Base-by-base conservation (phyloP, 1,284 basidiomycete species). In the Trichosporon ovoides region DNA sequence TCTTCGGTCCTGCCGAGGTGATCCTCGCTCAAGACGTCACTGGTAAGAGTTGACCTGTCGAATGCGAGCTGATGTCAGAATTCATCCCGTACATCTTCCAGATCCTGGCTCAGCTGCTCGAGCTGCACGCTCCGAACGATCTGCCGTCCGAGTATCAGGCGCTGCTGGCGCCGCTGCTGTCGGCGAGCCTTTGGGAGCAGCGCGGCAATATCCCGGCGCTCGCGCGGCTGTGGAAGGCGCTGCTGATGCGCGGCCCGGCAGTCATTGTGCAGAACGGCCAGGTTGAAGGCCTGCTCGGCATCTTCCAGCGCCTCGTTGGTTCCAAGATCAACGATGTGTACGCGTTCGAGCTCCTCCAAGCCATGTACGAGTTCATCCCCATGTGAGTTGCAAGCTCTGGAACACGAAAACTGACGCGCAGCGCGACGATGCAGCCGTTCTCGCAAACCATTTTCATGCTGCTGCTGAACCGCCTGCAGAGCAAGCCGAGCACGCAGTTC, bases 41-140 rank as follows among this genome's bases (percentile, higher is more conserved):
- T 65, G 90, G 91, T 93, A 67, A 64, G 85, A 79, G 13, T 14
- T 40, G 10, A 35, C 1, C 16, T 40, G 20, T 11, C 20, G 34
- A 14, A 24, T n/a, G 11, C 43, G 51, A 34, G 38, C 50, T 33
- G 19, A 43, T 19, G 36, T 31, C 72, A 91, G 95, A 98, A 79
- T 98, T 97, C 73, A 88, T 96, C 54, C 95, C 95, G 2, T 99
- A 95, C 74, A 89, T 91, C 53, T 98, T 98, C 82, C 96, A 98
- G 74, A 85, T 98, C 66, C 84, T 98, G 33, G 89, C 93, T 0
- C 95, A 98, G 75, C 91, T 98, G 82, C 86, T 99, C 36, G 90
- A 94, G 66, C 80, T 91, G 10, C 93, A 95, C 68, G 77, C 79
- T 0, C 73, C 79, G 6, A 68, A 64, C 37, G 69, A 74, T 19